A percentile compares a stretch with the other conserved stretches of the same genome.
Conservation (phyloP, 352 stramenopile species). For the Phytophthora citrophthora region DNA sequence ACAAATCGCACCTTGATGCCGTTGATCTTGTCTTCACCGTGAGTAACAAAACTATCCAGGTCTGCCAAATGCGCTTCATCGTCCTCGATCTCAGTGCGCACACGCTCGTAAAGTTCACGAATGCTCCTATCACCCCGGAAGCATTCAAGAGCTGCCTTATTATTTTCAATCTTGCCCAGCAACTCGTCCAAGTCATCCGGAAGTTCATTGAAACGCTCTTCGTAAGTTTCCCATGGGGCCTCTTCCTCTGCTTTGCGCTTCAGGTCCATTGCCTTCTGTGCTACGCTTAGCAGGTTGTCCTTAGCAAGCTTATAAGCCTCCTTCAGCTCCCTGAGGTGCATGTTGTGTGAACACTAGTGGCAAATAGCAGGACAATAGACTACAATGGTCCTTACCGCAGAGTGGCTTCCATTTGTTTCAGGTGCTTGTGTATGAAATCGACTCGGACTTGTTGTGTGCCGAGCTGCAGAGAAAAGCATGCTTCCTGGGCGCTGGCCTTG, state of each 20-base stretch:
- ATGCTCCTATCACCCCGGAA: constrained; percentile 84
- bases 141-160: constrained; percentile 78
- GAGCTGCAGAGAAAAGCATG: constrained; percentile 58
- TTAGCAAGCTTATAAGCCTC: constrained; percentile 71
- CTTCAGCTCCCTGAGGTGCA: constrained; percentile 43
- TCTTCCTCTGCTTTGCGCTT: constrained; percentile 73
- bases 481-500: constrained; percentile 53
- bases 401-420: constrained; percentile 57
- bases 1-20: constrained; percentile 63
- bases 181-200: constrained; percentile 84
- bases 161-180: constrained; percentile 84
- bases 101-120: constrained; percentile 73
- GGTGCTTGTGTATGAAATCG: constrained; percentile 64
- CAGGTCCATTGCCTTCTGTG: constrained; percentile 70
- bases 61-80: constrained; percentile 68
- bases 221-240: constrained; percentile 68
- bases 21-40: constrained; percentile 72
- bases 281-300: constrained; percentile 62
- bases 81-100: constrained; percentile 65
- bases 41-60: constrained; percentile 67
- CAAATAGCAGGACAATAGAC: not conserved
- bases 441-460: constrained; percentile 74
- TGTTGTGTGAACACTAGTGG: no score
- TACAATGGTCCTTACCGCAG: constrained; percentile 44
- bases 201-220: constrained; percentile 64